Conservation (phyloP, 371 early-diverging fungal genomes). For the Mucor velutinosus region DNA sequence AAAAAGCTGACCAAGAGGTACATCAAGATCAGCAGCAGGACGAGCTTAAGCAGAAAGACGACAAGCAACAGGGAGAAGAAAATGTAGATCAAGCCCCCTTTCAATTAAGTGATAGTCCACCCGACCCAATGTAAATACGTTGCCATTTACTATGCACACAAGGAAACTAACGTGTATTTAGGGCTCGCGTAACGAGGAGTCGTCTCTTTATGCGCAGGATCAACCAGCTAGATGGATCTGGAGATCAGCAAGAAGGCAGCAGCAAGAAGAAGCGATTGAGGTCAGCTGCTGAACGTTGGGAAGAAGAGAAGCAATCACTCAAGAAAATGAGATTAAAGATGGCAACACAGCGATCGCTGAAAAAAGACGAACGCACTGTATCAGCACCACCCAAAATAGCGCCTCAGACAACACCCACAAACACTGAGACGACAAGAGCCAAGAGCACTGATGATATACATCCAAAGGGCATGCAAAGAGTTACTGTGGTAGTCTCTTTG, state of each 20-base stretch:
- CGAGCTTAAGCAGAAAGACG: background rate
- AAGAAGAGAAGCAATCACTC: slow-evolving; percentile 6
- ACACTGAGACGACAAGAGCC: no score
- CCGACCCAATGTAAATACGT: slow-evolving; percentile 8
- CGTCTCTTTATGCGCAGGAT: background rate
- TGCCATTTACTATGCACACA: background rate
- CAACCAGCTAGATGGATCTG: slow-evolving; percentile 60
- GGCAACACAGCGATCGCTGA: background rate
- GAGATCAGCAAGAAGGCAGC: slow-evolving; percentile 23
- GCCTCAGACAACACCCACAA: no score
- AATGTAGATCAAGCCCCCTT: slow-evolving; percentile 10
- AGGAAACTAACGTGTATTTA: background rate
- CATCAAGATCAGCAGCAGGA: no score
- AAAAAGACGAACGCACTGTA: background rate
- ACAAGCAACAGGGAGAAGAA: background rate
- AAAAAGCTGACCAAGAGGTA: background rate
- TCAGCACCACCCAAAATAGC: background rate
- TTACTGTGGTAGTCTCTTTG: background rate
- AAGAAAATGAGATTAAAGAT: slow-evolving; percentile 7
- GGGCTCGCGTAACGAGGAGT: background rate
- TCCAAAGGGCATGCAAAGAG: background rate
- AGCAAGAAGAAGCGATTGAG: background rate
- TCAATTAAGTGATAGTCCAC: slow-evolving; percentile 31
- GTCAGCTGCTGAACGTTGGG: slow-evolving; percentile 11
- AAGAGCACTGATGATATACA: background rate